Evolutionary conservation across 2,329 filamentous ascomycete genomes (phyloP).

Genomic region (Cytospora chrysosperma): DNA sequence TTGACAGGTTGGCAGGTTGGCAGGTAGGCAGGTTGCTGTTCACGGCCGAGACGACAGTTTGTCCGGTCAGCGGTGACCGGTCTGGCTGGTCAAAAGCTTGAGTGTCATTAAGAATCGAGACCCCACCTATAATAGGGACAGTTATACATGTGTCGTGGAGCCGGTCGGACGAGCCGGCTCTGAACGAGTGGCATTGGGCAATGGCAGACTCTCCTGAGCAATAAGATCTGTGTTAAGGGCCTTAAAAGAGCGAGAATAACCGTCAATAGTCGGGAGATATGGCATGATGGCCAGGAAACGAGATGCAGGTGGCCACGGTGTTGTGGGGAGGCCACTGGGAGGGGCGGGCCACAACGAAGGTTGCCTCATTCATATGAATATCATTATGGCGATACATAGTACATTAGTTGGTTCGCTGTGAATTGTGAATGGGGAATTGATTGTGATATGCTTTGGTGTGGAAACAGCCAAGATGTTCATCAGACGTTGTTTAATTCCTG

Average conservation of each 20-base stretch:
- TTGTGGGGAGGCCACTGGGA: background rate
- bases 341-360: background rate
- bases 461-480: background rate
- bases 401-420: background rate
- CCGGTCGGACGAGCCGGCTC: slow-evolving; percentile 9
- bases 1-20: no score
- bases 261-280: slow-evolving; percentile 9
- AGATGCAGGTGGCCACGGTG: background rate
- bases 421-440: background rate
- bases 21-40: background rate
- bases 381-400: background rate
- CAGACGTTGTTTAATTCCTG: background rate
- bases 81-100: background rate
- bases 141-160: slow-evolving; percentile 12
- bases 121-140: slow-evolving; percentile 12
- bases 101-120: background rate
- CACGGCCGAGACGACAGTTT: background rate
- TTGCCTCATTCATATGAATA: background rate
- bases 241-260: slow-evolving; percentile 2
- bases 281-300: slow-evolving; percentile 1
- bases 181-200: background rate
- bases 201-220: slow-evolving; percentile 1
- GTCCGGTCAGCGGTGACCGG: background rate
- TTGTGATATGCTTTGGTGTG: background rate
- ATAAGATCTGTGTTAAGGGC: slow-evolving; percentile 3